Conservation (phyloP, 2,329 filamentous ascomycete genomes). For the Dendrostoma leiphaemia region DNA sequence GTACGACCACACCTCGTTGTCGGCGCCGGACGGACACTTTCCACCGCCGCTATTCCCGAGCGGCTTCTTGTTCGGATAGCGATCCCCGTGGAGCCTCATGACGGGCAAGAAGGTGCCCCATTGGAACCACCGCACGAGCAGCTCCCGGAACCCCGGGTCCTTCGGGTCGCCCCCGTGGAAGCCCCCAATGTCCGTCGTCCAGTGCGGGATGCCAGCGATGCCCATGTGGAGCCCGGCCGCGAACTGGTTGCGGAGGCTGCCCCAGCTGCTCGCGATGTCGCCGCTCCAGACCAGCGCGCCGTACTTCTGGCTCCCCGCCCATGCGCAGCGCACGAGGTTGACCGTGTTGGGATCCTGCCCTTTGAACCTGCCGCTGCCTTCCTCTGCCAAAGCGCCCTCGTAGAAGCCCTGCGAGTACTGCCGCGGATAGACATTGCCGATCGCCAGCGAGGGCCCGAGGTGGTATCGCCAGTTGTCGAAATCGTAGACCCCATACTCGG, state of each 20-base stretch:
- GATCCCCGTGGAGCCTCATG: constrained; percentile 65
- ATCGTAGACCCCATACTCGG: constrained; percentile 63
- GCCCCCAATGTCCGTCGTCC: constrained; percentile 69
- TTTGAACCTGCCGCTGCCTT: constrained; percentile 19
- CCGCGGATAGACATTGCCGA: constrained; percentile 60
- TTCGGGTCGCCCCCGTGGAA: constrained; percentile 64
- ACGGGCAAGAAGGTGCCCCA: constrained; percentile 68
- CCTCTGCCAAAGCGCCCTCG: constrained; percentile 52
- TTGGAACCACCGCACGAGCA: constrained; percentile 68
- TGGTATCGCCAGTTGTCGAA: constrained; percentile 66
- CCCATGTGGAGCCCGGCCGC: constrained; percentile 66
- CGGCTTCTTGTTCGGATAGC: constrained; percentile 50
- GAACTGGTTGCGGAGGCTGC: constrained; percentile 56
- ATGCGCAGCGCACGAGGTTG: constrained; percentile 52
- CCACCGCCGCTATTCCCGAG: constrained; percentile 33
- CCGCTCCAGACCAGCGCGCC: constrained; percentile 67
- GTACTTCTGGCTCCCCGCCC: constrained; percentile 57
- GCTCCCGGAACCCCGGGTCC: constrained; percentile 55
- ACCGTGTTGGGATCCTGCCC: constrained; percentile 42
- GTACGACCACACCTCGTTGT: constrained; percentile 67
- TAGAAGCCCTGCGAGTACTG: constrained; percentile 60
- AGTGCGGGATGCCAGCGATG: constrained; percentile 63
- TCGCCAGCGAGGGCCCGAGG: constrained; percentile 43
- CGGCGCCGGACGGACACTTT: constrained; percentile 48
- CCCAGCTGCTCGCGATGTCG: constrained; percentile 65